These are phyloP conservation scores for Leishmania lainsoni DNA, from an alignment of 208 protist species.

Conservation along the genomic window DNA sequence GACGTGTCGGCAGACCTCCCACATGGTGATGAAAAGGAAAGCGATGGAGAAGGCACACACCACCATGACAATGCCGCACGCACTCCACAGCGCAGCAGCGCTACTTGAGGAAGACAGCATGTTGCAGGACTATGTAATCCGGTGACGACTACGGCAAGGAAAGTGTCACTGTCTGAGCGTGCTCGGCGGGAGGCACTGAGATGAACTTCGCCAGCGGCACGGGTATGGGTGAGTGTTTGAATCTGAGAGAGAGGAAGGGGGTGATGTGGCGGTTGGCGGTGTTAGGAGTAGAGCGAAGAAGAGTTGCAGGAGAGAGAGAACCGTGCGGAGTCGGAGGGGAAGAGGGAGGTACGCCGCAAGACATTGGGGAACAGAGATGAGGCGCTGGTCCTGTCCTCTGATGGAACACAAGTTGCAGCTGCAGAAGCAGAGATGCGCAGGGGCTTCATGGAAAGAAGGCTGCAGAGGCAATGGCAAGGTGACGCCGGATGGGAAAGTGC, in stretches of 20 bases:
- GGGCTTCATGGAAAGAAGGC: neutral
- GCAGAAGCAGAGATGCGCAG: neutral
- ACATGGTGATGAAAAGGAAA: neutral
- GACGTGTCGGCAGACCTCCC: neutral
- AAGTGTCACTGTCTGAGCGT: neutral
- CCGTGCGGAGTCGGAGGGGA: neutral
- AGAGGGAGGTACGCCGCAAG: neutral
- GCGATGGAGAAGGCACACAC: neutral
- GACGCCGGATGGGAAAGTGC: neutral
- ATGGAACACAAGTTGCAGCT: neutral
- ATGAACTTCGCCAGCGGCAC: no score
- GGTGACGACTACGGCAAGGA: neutral
- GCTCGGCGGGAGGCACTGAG: neutral
- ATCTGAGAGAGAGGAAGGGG: neutral
- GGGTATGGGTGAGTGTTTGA: neutral
- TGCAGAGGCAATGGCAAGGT: neutral
- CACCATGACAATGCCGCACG: neutral
- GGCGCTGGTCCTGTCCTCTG: no score
- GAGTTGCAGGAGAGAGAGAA: neutral
- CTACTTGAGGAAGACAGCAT: slow-evolving; percentile 2
- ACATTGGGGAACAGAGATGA: neutral
- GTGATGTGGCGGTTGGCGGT: neutral
- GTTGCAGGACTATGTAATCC: neutral
- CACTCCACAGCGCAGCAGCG: slow-evolving; percentile 1
- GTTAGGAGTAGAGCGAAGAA: neutral